Evolutionary conservation across 768 basidiomycete species (phyloP), one percentile per base, ranked within the genome.

Genomic region (Macrolepiota fuliginosa): DNA sequence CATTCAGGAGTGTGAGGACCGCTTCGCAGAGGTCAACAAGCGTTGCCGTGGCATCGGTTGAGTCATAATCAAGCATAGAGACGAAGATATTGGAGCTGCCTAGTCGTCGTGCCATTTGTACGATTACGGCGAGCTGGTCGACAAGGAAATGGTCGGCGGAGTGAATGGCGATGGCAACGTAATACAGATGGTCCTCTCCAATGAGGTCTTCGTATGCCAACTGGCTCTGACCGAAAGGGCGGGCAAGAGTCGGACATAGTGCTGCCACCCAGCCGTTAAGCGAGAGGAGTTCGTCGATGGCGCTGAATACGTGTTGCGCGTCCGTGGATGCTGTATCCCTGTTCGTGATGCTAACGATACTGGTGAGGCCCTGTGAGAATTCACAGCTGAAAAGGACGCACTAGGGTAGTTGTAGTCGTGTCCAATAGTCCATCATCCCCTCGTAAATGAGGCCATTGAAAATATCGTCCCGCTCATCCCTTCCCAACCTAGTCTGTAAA

Each of bases 71-170:
- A 61, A 99, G 80, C 92, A 99, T 96, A 7, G 95, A 97, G 40
- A 99, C 96, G 72, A 98, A 99, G 53, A 99, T 76, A 68, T 94
- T 94, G 55, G 85, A 80, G 4, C 92, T 87, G 2, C 97, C 97
- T 11, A 98, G 84, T 9, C 95, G 88, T 68, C 89, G 89, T 0
- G 92, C 92, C 70, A 99, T 85, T 72, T 99, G 97, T 9, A 99
- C 91, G 66, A 99, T 98, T 67, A 97, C 93, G 19, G 97, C 94
- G 50, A 99, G 88, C 73, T 99, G 97, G 77, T 98, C 97, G 65
- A 98, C 92, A 57, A 98, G 86, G 78, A 99, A 99, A 72, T 99
- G 97, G 79, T 99, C 97, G 2, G 97, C 97, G 3, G 94, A 96
- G 74, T 99, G 96, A 49, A 99, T 91, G 65, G 96, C 86, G 67